phyloP scores from a whole-genome alignment of 129 eudicot species.

The Artemisia tridentata region DNA sequence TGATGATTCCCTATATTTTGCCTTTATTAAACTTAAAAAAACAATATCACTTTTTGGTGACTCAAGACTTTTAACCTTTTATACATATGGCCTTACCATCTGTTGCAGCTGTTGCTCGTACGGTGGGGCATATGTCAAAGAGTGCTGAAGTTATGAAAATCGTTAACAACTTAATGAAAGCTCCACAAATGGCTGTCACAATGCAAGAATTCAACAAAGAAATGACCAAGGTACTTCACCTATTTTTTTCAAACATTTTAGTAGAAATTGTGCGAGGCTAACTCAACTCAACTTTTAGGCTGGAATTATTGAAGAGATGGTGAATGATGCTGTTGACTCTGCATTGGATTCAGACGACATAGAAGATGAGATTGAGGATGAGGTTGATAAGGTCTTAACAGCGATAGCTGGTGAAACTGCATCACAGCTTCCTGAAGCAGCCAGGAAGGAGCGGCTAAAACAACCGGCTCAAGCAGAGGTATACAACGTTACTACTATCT shows the following conservation, averaged over 20 bases:
- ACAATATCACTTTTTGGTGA: background rate
- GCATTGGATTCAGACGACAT: slow-evolving; percentile 92
- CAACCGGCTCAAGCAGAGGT: slow-evolving; percentile 62
- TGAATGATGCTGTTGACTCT: slow-evolving; percentile 71
- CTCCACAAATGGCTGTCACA: slow-evolving; percentile 80
- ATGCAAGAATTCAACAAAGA: slow-evolving; percentile 97
- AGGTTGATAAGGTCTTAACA: slow-evolving; percentile 89
- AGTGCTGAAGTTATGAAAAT: slow-evolving; percentile 97
- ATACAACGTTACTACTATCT: background rate
- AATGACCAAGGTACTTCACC: slow-evolving; percentile 69
- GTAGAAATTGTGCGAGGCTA: no score
- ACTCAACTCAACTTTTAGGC: slow-evolving; percentile 43
- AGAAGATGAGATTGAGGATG: slow-evolving; percentile 97
- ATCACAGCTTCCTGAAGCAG: slow-evolving; percentile 86
- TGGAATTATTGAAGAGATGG: slow-evolving; percentile 86
- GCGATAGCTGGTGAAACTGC: slow-evolving; percentile 97
- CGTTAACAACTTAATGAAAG: slow-evolving; percentile 92
- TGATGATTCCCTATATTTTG: background rate
- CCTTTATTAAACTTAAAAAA: background rate
- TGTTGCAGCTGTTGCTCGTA: slow-evolving; percentile 82
- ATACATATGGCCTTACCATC: background rate
- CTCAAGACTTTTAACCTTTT: background rate
- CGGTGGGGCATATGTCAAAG: slow-evolving; percentile 91
- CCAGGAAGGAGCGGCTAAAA: slow-evolving; percentile 68
- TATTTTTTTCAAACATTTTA: background rate